Conservation (phyloP, 2,329 filamentous ascomycete species). For the Cordyceps pruinosa region DNA sequence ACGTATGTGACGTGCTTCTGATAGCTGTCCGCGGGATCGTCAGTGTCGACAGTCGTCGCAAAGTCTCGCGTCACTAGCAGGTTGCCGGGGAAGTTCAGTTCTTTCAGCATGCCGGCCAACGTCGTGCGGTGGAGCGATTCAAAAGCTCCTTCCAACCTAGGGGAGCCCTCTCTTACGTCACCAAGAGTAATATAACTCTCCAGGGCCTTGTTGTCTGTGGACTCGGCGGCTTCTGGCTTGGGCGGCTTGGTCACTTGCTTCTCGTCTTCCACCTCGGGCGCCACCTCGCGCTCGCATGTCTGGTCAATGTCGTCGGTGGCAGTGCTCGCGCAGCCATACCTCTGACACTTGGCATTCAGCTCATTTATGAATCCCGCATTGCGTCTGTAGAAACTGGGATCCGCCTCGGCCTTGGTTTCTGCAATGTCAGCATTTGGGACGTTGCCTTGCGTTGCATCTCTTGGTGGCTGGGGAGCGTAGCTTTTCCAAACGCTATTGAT, state of each 20-base stretch:
- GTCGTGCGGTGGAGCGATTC: constrained; percentile 32
- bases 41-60: neutral
- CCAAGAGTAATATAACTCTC: constrained; percentile 32
- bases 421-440: neutral
- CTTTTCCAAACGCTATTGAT: neutral
- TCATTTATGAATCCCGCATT: neutral
- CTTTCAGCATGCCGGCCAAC: constrained; percentile 18
- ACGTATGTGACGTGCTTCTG: neutral
- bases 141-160: constrained; percentile 41
- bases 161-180: constrained; percentile 11
- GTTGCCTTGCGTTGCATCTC: neutral
- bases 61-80: neutral
- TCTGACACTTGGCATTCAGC: neutral
- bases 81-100: neutral
- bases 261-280: constrained; percentile 57
- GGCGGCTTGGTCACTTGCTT: constrained; percentile 44
- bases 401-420: neutral
- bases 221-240: constrained; percentile 28
- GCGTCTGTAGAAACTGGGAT: neutral
- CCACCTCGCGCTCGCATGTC: constrained; percentile 63
- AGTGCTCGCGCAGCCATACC: neutral
- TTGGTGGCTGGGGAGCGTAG: neutral
- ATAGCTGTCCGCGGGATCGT: neutral
- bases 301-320: constrained; percentile 40
- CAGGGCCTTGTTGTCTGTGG: constrained; percentile 40